Evolutionary conservation across 768 basidiomycete species (phyloP), one percentile per base, ranked within the genome.

Genomic region (Russula sp.): DNA sequence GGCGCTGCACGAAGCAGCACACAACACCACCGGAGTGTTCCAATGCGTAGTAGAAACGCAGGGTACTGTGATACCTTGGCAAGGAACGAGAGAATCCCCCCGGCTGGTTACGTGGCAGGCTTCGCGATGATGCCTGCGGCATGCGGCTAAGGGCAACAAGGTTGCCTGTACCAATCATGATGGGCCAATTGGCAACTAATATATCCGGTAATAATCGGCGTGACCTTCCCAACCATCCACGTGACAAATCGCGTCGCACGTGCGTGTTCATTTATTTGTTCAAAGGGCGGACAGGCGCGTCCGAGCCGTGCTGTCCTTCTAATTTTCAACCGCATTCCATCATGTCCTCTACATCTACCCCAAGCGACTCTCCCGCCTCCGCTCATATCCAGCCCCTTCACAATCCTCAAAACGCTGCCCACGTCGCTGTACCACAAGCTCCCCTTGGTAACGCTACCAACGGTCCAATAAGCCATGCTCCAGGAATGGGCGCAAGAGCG

Each of bases 401-500:
- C 75, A 88, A 92, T 72, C 91, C 92, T 16, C 80, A 82, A 1
- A 87, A 89, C 69, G 88, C 89, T 45, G 91, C 91, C 2, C 82
- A 85, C 63, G 77, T 93, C 67, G 84, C 86, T 49, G 80, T 88
- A 14, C 90, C 91, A 1, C 86, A 91, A 70, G 90, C 88, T 34
- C 89, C 89, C 6, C 79, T 93, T 5, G 89, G 89, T 14, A 91
- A 86, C 67, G 71, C 80, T 11, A 80, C 80, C 39, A 81, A 81
- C 59, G 79, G 78, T 16, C 75, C 80, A 27, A 77, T 73, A 34
- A 84, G 80, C 70, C 80, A 81, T 64, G 84, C 78, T 14, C 83
- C 82, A 37, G 87, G 87, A 39, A 83, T 94, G 81, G 94, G 93
- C 16, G 87, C 89, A 55, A 97, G 93, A 73, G 94, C 96, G 1